These are phyloP conservation scores for Candida sanyaensis DNA, from an alignment of 1,139 yeast genomes.

Conservation along the genomic window DNA sequence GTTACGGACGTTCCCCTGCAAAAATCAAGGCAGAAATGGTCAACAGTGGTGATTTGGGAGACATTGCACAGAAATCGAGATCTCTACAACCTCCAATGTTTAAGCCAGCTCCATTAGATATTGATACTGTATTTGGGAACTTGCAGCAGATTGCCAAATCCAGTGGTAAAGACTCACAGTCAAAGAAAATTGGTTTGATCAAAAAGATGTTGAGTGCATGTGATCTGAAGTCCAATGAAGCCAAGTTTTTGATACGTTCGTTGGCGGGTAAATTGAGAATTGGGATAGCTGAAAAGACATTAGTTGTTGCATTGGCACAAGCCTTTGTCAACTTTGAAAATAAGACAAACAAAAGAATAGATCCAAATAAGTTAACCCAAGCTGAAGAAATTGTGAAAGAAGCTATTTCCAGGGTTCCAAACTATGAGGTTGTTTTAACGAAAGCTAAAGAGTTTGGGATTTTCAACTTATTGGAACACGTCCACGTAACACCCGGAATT, in stretches of 20 bases:
- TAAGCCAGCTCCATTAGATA: constrained; percentile 79
- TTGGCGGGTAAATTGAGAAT: constrained; percentile 91
- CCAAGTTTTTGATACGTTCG: constrained; percentile 86
- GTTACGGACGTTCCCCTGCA: constrained; percentile 77
- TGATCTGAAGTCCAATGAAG: constrained; percentile 68
- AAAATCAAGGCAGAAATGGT: constrained; percentile 76
- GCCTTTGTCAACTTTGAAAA: constrained; percentile 69
- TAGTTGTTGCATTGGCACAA: constrained; percentile 78
- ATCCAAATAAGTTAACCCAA: constrained; percentile 43
- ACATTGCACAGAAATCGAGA: constrained; percentile 82
- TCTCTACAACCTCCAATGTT: constrained; percentile 91
- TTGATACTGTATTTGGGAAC: constrained; percentile 70
- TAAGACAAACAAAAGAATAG: constrained; percentile 20
- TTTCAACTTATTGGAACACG: constrained; percentile 60
- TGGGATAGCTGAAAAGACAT: constrained; percentile 93
- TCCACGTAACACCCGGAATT: constrained; percentile 84
- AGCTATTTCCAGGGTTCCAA: constrained; percentile 90
- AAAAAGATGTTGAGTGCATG: constrained; percentile 86
- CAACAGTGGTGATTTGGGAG: constrained; percentile 86
- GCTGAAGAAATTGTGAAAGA: constrained; percentile 85
- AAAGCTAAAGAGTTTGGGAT: constrained; percentile 71
- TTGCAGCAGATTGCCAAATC: constrained; percentile 76
- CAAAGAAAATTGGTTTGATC: constrained; percentile 72
- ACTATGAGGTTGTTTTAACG: constrained; percentile 75
- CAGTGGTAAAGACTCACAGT: constrained; percentile 85